Evolutionary conservation across 345 rosid species (phyloP).

Genomic region (Linum trigynum): DNA sequence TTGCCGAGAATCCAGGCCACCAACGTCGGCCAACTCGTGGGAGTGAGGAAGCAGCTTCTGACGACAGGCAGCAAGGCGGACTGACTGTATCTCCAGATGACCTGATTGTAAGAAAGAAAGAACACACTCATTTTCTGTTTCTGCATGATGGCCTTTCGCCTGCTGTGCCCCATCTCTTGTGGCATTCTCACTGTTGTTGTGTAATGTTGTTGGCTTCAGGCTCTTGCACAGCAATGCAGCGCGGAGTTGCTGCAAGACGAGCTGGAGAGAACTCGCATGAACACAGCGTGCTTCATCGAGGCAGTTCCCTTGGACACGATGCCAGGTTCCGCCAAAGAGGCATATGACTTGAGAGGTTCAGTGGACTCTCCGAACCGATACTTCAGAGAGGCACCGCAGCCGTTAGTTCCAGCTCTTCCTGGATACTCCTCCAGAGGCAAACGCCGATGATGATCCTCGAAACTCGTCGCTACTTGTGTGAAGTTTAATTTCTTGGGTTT

Average conservation of each 20-base stretch:
- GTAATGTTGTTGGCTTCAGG: conserved; percentile 28
- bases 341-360: conserved; percentile 48
- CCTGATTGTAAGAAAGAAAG: conserved; percentile 53
- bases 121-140: neutral
- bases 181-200: neutral
- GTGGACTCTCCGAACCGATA: conserved; percentile 58
- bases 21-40: conserved; percentile 83
- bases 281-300: conserved; percentile 81
- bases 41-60: conserved; percentile 78
- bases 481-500: neutral
- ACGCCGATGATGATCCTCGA: conserved; percentile 15
- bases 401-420: neutral
- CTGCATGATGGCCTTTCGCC: neutral
- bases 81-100: conserved; percentile 80
- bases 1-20: conserved; percentile 58
- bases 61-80: conserved; percentile 62
- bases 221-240: conserved; percentile 72
- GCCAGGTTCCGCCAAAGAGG: conserved; percentile 60
- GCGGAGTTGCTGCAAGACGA: conserved; percentile 72
- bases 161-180: neutral
- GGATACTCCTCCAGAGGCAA: conserved; percentile 26
- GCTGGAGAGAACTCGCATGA: conserved; percentile 84
- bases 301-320: conserved; percentile 52
- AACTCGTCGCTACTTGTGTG: neutral
- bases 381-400: conserved; percentile 3